These are phyloP conservation scores for Tylopilus sp. DNA, from an alignment of 1,284 basidiomycete species.

Conservation along the genomic window DNA sequence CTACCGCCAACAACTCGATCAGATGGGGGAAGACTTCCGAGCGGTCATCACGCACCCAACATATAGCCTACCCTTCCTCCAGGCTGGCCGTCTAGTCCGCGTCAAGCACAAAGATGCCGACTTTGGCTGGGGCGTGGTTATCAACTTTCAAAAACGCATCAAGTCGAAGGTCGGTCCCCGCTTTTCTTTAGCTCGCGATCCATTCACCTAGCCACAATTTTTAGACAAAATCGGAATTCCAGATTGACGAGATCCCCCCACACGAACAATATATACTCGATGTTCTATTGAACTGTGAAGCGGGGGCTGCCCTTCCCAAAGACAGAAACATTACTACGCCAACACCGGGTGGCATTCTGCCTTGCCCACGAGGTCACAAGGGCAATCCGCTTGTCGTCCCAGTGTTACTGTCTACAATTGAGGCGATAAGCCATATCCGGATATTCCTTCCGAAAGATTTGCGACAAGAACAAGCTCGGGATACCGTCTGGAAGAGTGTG, in stretches of 20 bases:
- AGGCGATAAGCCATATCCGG: conserved; percentile 84
- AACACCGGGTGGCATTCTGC: conserved; percentile 69
- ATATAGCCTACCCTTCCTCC: conserved; percentile 91
- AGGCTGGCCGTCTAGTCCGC: conserved; percentile 87
- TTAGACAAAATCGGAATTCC: conserved; percentile 30
- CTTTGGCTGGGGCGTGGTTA: conserved; percentile 95
- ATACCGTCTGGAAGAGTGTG: conserved; percentile 87
- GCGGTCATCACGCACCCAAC: conserved; percentile 93
- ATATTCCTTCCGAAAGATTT: conserved; percentile 91
- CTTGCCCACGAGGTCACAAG: conserved; percentile 67
- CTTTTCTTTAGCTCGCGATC: background rate
- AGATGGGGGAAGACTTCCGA: conserved; percentile 83
- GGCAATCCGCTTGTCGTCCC: conserved; percentile 88
- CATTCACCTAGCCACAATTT: background rate
- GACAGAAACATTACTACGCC: conserved; percentile 53
- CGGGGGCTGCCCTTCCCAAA: conserved; percentile 61
- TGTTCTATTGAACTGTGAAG: conserved; percentile 83
- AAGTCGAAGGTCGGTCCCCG: conserved; percentile 58
- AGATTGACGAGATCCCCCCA: conserved; percentile 64
- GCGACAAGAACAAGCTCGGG: conserved; percentile 69
- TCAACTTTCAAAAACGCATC: conserved; percentile 87
- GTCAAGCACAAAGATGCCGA: conserved; percentile 84
- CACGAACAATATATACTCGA: conserved; percentile 94
- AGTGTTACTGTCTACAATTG: conserved; percentile 83
- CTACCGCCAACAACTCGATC: conserved; percentile 85